phyloP scores from a whole-genome alignment of 139 green algal genomes.

The Diplosphaera chodatii region DNA sequence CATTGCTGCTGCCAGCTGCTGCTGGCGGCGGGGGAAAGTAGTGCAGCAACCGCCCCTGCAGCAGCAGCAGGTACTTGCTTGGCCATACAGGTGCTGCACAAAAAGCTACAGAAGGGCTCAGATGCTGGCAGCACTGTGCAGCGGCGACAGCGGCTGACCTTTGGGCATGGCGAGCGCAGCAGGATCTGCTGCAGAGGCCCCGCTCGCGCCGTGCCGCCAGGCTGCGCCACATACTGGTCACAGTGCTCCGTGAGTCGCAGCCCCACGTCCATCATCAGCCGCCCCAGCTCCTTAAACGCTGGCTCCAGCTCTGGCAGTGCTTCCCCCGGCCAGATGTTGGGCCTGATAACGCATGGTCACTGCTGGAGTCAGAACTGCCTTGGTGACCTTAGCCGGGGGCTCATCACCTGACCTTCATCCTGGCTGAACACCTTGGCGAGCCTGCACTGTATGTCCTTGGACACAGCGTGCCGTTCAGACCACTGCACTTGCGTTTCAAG shows the following conservation, averaged over 20 bases:
- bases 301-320: conserved; percentile 55
- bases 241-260: conserved; percentile 42
- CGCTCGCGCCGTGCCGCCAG: neutral
- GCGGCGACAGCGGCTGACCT: too few species aligned
- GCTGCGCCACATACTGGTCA: conserved; percentile 22
- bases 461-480: too few species aligned
- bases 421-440: too few species aligned
- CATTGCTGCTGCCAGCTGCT: neutral
- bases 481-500: too few species aligned
- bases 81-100: neutral
- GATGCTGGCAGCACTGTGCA: neutral
- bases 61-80: neutral
- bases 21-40: conserved; percentile 45
- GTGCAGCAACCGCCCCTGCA: conserved; percentile 62
- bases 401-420: too few species aligned
- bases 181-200: conserved; percentile 19
- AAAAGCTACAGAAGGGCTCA: neutral
- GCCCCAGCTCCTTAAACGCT: conserved; percentile 53
- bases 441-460: too few species aligned
- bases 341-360: too few species aligned
- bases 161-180: conserved; percentile 23
- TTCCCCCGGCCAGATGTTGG: conserved; percentile 66
- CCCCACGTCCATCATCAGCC: conserved; percentile 43
- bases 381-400: too few species aligned
- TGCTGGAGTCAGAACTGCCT: too few species aligned